Evolutionary conservation across 1,284 basidiomycete species (phyloP), one percentile per base, ranked within the genome.

Genomic region (Malassezia yamatoensis): DNA sequence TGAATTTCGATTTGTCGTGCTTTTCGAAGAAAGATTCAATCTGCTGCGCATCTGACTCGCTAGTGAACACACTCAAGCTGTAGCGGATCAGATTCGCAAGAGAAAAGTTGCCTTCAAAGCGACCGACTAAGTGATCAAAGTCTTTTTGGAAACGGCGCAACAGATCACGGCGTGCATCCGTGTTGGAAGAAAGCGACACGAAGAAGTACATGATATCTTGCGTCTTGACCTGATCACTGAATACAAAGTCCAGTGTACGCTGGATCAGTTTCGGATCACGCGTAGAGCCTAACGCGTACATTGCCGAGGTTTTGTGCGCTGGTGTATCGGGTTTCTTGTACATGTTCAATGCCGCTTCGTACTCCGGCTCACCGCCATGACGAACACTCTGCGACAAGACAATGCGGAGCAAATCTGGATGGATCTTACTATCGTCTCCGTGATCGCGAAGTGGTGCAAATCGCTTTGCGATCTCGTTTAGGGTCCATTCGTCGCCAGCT

Each of bases 391-490:
- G 52, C 18, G 34, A 39, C n/a, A 62, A 51, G 11, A 59, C 51
- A 18, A 50, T 54, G 33, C 51, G 52, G 20, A 63, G 24, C 12
- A 66, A 52, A 53, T 76, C 75, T 15, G 66, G 63, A 40, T 88
- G 87, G 62, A 96, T 89, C 45, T 76, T 79, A 2, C 83, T 84
- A 62, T 86, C 83, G 67, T 93, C 87, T 15, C 82, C 81, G 18
- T 82, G 85, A 62, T 83, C 79, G 62, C 86, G 76, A 72, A 84
- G 88, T 34, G 82, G 78, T 44, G 79, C 77, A 78, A 94, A 96
- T 58, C 87, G 83, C 38, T 77, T 76, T 66, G 80, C 79, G 50
- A 91, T 79, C 74, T 88, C 86, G 7, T 39, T 47, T 9, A 66
- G 15, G 20, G 63, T 62, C 61, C 55, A 65, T 39, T 39, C 45